These are phyloP conservation scores for Neurospora pannonica DNA, from an alignment of 495 filamentous ascomycete genomes.

Conservation along the genomic window DNA sequence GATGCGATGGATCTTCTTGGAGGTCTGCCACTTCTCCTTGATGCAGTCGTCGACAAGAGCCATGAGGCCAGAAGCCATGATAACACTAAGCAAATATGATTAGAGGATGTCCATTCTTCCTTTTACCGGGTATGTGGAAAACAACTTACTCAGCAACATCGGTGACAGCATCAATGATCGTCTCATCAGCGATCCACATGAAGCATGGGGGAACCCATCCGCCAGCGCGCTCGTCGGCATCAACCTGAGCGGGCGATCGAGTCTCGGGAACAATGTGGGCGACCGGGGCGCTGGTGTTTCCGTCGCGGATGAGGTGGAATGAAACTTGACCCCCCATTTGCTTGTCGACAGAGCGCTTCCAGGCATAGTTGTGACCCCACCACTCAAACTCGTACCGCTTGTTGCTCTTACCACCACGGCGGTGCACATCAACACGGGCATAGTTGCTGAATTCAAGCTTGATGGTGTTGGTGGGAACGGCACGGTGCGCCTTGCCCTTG, in stretches of 20 bases:
- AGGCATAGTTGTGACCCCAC: slow-evolving; percentile 79
- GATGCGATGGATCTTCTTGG: slow-evolving; percentile 48
- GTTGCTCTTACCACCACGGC: slow-evolving; percentile 55
- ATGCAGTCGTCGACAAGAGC: slow-evolving; percentile 90
- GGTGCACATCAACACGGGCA: slow-evolving; percentile 76
- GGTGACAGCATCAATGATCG: slow-evolving; percentile 53
- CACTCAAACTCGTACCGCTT: slow-evolving; percentile 89
- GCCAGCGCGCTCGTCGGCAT: slow-evolving; percentile 68
- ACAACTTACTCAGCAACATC: slow-evolving; percentile 95
- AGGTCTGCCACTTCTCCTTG: slow-evolving; percentile 62
- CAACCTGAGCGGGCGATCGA: slow-evolving; percentile 55
- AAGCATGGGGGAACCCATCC: slow-evolving; percentile 88
- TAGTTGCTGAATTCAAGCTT: slow-evolving; percentile 97
- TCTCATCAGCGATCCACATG: slow-evolving; percentile 75
- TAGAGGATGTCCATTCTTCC: slow-evolving; percentile 11
- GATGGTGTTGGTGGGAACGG: slow-evolving; percentile 56
- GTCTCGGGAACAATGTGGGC: slow-evolving; percentile 82
- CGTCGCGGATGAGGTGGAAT: slow-evolving; percentile 66
- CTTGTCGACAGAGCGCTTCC: slow-evolving; percentile 65
- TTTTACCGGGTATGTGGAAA: neutral
- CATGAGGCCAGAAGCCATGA: slow-evolving; percentile 83
- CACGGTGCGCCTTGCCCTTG: slow-evolving; percentile 22
- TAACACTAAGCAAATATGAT: slow-evolving; percentile 47
- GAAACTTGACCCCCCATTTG: slow-evolving; percentile 47
- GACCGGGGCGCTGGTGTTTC: slow-evolving; percentile 50